Base-by-base conservation (phyloP, 371 early-diverging fungal species). In the Lichtheimia ramosa region DNA sequence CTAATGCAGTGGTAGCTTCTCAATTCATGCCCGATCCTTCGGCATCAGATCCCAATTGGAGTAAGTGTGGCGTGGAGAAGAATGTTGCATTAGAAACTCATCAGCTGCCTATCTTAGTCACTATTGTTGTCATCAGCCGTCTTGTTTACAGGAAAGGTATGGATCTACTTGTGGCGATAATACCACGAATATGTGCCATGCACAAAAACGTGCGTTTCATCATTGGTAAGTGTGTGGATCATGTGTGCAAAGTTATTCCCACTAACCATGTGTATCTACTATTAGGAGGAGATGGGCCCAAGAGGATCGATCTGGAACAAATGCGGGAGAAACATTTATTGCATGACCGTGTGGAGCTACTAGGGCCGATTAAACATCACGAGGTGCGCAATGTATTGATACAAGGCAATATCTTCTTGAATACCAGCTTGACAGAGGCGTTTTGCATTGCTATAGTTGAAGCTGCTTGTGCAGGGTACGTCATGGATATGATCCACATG, bases 371-470 rank as follows among this genome's bases (percentile, higher is more conserved):
- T 40, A 79, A 86, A 51, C 94, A 96, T 56, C 85, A 89, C 40
- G 79, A 96, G 61, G 94, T 99, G 3, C 85, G 95, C 12, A 82
- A 91, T 55, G 94, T 94, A 10, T 73, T 99, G 28, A 89, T 95
- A n/a, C 91, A 92, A 56, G 97, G 98, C 21, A 89, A 98, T 61
- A 96, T 99, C 8, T 99, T 99, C 66, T 78, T 99, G 40, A 99
- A 99, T 70, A 98, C 99, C 14, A 96, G 97, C 48, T 81, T 99
- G 66, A 99, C 99, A 1, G 99, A 99, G 64, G 98, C 99, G 3
- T 99, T 99, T 69, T 99, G 99, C 73, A 99, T 99, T 58, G 96
- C 96, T 10, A 98, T 99, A 54, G 93, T 99, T 16, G 99, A 99
- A 76, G 99, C 99, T 10, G 99, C 99, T 3, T 91, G 94, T 55